Conservation (phyloP, 1,284 basidiomycete species). For the Cutaneotrichosporon cavernicola region DNA sequence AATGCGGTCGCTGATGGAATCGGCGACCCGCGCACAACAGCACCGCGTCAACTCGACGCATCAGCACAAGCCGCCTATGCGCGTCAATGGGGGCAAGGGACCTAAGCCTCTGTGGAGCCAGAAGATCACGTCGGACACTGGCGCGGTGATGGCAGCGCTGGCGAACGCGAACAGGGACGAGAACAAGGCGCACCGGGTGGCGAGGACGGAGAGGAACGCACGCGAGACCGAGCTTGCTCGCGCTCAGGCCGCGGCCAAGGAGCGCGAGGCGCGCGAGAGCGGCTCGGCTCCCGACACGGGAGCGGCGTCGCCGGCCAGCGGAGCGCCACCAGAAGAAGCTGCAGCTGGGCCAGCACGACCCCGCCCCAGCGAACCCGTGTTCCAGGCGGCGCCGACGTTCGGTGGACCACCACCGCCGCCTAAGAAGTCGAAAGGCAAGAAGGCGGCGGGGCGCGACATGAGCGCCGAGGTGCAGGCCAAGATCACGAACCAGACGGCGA, state of each 20-base stretch:
- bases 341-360: not conserved
- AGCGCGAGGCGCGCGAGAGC: constrained; percentile 17
- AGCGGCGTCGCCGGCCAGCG: constrained; percentile 8
- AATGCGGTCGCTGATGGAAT: constrained; percentile 35
- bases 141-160: constrained; percentile 37
- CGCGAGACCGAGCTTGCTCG: constrained; percentile 41
- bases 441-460: constrained; percentile 26
- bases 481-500: constrained; percentile 43
- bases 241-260: constrained; percentile 24
- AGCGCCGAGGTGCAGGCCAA: constrained; percentile 44
- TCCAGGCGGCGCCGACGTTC: constrained; percentile 27
- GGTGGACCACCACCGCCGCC: constrained; percentile 24
- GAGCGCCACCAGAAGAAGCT: constrained; percentile 7
- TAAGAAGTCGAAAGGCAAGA: constrained; percentile 23
- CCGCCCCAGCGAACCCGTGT: constrained; percentile 18
- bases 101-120: constrained; percentile 41
- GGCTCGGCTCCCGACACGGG: not conserved
- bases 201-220: constrained; percentile 43
- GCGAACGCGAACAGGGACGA: constrained; percentile 39
- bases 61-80: constrained; percentile 34
- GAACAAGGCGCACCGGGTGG: constrained; percentile 41
- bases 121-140: constrained; percentile 35
- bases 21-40: constrained; percentile 40
- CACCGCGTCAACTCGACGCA: constrained; percentile 48
- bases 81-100: not conserved